Evolutionary conservation across 2,329 filamentous ascomycete genomes (phyloP), one percentile per base, ranked within the genome.

Genomic region (Corinectria fuckeliana): DNA sequence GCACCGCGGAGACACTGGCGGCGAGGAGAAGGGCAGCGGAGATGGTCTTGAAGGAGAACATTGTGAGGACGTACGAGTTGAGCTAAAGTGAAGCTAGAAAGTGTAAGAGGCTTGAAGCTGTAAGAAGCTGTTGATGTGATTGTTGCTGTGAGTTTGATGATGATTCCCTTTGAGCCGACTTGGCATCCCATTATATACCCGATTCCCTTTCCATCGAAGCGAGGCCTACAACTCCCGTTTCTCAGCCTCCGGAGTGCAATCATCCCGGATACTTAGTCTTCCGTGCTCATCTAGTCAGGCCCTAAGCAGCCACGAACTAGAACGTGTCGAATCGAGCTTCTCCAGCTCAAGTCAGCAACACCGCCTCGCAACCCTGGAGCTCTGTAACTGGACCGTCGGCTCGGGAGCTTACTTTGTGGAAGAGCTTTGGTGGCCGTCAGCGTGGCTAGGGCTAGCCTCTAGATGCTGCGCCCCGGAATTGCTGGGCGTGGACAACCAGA

Each of bases 31-130:
- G 60, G 58, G 69, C 38, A 38, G 70, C 50, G 48, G 70, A 58
- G 57, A 74, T 18, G 34, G 68, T 66, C 55, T 72, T 74, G 68
- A 66, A 48, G 51, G 71, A 62, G 63, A 75, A 67, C 75, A 77
- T 77, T 49, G 54, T 75, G 62, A 58, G 21, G 10, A 10, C 41
- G 5, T 7, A 11, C n/a, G 30, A 47, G 48, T 6, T 45, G 52
- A 16, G 20, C n/a, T n/a, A 41, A 13, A 20, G 11, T 38, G 20
- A 36, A 9, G 32, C 45, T 20, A 28, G 32, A 44, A 39, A 45
- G n/a, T 39, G 23, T 55, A 7, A 20, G 23, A 44, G 51, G n/a
- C n/a, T n/a, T 48, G 30, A 21, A 38, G 11, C 56, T 50, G 49
- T 52, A 21, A 44, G 48, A 44, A n/a, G 55, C 6, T 58, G 30